phyloP scores from a whole-genome alignment of 2,329 filamentous ascomycete genomes.

The Grosmannia serpens region DNA sequence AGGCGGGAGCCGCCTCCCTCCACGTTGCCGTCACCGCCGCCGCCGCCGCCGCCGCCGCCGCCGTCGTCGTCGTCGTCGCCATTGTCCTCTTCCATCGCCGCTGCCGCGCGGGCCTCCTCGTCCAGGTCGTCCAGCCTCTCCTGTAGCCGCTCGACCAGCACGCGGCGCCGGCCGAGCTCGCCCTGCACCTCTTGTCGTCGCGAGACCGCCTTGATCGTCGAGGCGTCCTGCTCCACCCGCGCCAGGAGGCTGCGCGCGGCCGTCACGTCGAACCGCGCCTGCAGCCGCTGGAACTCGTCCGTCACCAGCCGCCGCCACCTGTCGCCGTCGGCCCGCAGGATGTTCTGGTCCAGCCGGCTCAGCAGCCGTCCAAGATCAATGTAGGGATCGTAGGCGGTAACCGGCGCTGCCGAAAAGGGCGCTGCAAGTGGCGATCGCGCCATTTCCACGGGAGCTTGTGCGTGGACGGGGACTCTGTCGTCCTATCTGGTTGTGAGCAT shows the following conservation, averaged over 20 bases:
- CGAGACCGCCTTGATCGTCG: slow-evolving; percentile 35
- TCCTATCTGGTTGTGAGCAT: not conserved
- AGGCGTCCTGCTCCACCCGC: slow-evolving; percentile 57
- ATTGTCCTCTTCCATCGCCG: slow-evolving; percentile 20
- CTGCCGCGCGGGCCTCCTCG: slow-evolving; percentile 35
- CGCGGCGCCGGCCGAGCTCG: slow-evolving; percentile 53
- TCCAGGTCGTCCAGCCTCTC: slow-evolving; percentile 58
- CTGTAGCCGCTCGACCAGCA: slow-evolving; percentile 52
- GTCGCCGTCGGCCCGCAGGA: slow-evolving; percentile 51
- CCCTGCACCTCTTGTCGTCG: slow-evolving; percentile 50
- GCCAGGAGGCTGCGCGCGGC: slow-evolving; percentile 59
- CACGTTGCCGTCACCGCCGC: slow-evolving; percentile 35
- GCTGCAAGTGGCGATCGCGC: slow-evolving; percentile 1
- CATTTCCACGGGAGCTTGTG: not conserved
- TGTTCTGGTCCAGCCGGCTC: slow-evolving; percentile 50
- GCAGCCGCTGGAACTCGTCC: slow-evolving; percentile 56
- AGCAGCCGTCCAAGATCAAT: slow-evolving; percentile 54
- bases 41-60: slow-evolving; percentile 23
- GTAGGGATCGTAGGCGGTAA: slow-evolving; percentile 20
- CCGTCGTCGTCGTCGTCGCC: slow-evolving; percentile 24
- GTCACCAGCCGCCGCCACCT: slow-evolving; percentile 44
- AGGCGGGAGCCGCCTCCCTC: too few species aligned
- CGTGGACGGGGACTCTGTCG: not conserved
- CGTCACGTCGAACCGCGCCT: slow-evolving; percentile 54
- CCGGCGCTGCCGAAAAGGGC: slow-evolving; percentile 2